These are phyloP conservation scores for Rhizophagus sp. DNA, from an alignment of 192 early-diverging fungal genomes.

Conservation along the genomic window DNA sequence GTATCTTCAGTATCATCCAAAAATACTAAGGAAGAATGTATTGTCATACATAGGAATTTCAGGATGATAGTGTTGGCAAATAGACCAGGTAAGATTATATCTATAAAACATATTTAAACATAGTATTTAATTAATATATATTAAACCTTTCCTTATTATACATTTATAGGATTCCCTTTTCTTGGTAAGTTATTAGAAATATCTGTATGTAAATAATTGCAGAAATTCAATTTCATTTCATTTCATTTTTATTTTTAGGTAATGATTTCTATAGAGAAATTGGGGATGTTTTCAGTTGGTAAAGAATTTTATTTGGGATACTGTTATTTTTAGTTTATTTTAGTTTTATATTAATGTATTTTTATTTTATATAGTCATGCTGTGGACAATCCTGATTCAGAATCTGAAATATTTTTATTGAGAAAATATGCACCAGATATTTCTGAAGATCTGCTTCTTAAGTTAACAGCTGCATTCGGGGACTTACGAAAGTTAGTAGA, in stretches of 20 bases:
- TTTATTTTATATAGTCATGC: constrained; percentile 44
- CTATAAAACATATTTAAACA: neutral
- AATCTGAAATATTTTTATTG: constrained; percentile 72
- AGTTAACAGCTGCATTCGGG: constrained; percentile 69
- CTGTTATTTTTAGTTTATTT: neutral
- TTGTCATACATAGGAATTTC: constrained; percentile 66
- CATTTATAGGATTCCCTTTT: constrained; percentile 37
- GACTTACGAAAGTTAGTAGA: constrained; percentile 72
- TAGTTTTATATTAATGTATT: neutral
- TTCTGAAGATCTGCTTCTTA: constrained; percentile 61
- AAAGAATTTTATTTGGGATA: neutral
- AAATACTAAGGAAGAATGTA: constrained; percentile 45
- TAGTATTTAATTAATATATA: neutral
- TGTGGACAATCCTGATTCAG: constrained; percentile 77
- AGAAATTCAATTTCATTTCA: neutral
- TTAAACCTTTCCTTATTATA: neutral
- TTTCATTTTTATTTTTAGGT: constrained; percentile 66
- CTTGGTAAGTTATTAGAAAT: constrained; percentile 26
- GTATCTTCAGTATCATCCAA: constrained; percentile 48
- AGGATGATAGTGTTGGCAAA: constrained; percentile 85
- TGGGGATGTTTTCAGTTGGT: constrained; percentile 73
- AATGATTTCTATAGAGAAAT: constrained; percentile 85
- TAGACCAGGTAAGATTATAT: constrained; percentile 57
- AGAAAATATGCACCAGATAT: constrained; percentile 71
- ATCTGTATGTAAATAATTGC: too few species aligned